Conservation (phyloP, 768 basidiomycete species). For the Boletus rex-veris region DNA sequence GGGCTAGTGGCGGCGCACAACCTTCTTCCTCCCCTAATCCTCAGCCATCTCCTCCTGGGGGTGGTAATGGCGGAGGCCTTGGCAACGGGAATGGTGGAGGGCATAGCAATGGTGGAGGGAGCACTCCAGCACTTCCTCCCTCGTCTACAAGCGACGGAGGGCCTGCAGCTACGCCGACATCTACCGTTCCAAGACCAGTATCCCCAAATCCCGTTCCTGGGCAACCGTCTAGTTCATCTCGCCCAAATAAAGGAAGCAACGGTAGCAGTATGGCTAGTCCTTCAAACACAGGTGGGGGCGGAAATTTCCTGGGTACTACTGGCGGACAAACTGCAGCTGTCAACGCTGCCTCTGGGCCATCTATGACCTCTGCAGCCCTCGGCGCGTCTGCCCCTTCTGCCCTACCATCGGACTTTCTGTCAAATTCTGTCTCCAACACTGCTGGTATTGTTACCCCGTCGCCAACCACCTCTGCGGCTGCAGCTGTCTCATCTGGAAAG, state of each 20-base stretch:
- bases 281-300: background rate
- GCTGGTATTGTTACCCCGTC: constrained; percentile 12
- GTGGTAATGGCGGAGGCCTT: background rate
- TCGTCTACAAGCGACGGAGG: constrained; percentile 4
- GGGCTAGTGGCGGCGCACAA: background rate
- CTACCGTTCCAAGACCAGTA: background rate
- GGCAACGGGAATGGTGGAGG: background rate
- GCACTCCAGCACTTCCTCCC: background rate
- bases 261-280: background rate
- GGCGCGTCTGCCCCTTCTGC: background rate
- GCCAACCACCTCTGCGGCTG: constrained; percentile 6
- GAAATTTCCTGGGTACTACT: background rate
- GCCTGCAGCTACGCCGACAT: background rate
- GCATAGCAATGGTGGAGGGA: background rate
- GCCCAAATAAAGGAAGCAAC: background rate
- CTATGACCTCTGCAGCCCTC: background rate
- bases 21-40: constrained; percentile 2
- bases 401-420: background rate
- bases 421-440: constrained; percentile 6
- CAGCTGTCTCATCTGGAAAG: constrained; percentile 16
- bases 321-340: background rate
- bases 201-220: background rate
- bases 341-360: background rate
- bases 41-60: constrained; percentile 1
- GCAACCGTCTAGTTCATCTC: background rate